Base-by-base conservation (phyloP, 805 yeast species). In the Yamadazyma takamatsuzukensis region DNA sequence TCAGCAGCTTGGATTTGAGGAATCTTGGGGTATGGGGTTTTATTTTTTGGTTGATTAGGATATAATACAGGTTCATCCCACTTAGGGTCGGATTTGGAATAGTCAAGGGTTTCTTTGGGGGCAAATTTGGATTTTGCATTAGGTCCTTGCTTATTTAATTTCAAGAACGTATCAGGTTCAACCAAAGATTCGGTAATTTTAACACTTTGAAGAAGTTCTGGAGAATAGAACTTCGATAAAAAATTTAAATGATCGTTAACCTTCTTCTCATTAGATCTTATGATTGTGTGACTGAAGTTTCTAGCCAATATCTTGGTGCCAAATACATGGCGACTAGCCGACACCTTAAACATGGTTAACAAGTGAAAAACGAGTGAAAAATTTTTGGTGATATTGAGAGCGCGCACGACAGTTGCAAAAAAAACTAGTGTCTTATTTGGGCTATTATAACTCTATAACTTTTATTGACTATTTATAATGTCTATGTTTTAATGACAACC, bases 191-290 rank as follows among this genome's bases (percentile, higher is more conserved):
- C 96, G 0, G 97, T 85, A 27, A 82, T 70, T 46, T 83, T 68
- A 44, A 93, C 86, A 33, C 94, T 76, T 52, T 86, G 84, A 41
- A 90, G 73, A 31, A 89, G 70, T 37, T 80, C 83, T 19, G 88
- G 85, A 6, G 90, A 77, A 57, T 90, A 90, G 65, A 80, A 90
- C 52, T 87, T 78, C 29, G 76, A 58, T 45, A 89, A 68, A 42
- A 66, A 69, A 27, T 74, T 71, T 42, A 77, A 47, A 55, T 81
- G 87, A 37, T 63, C 40, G 10, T 49, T 41, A 12, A 48, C 54
- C 35, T 52, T 54, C 21, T 41, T 25, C 9, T 23, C 24, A 2
- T 5, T n/a, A 7, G 15, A 23, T 17, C 22, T 27, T 18, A 26
- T 14, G 12, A 28, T 18, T 21, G 10, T 3, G 18, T 29, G 19